Conservation (phyloP, 176 grass and related monocot species). For the Eleusine indica region DNA sequence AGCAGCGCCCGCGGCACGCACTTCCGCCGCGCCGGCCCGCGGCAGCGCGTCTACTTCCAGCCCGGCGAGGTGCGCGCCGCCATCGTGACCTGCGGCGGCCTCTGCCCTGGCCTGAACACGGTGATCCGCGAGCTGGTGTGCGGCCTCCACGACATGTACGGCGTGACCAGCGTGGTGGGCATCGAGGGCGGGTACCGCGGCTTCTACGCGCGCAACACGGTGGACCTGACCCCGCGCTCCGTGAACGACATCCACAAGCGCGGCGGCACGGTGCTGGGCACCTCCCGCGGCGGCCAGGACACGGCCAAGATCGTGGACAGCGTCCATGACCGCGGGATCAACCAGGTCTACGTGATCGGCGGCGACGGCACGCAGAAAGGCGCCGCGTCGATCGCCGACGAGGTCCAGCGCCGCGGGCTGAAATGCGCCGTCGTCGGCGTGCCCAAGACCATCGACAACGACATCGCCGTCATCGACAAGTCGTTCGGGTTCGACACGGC, state of each 20-base stretch:
- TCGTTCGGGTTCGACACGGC: constrained; percentile 94
- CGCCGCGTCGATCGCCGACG: constrained; percentile 59
- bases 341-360: constrained; percentile 90
- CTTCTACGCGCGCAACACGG: constrained; percentile 82
- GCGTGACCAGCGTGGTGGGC: constrained; percentile 60
- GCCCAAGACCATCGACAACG: constrained; percentile 95
- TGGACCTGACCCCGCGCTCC: constrained; percentile 63
- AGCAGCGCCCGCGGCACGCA: constrained; percentile 66
- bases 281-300: constrained; percentile 80
- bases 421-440: constrained; percentile 72
- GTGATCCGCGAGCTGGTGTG: constrained; percentile 84
- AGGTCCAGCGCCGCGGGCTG: constrained; percentile 69
- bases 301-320: constrained; percentile 73
- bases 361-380: constrained; percentile 89
- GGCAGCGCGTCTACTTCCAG: constrained; percentile 79
- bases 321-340: constrained; percentile 74
- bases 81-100: constrained; percentile 90
- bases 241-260: constrained; percentile 92
- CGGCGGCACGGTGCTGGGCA: constrained; percentile 83
- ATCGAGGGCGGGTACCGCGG: constrained; percentile 85
- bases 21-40: constrained; percentile 85
- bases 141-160: constrained; percentile 79
- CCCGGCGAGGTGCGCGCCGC: constrained; percentile 73
- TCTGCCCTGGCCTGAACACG: constrained; percentile 85
- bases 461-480: constrained; percentile 82